Evolutionary conservation across 306 rosid species (phyloP).

Genomic region (Rosa multiflora): DNA sequence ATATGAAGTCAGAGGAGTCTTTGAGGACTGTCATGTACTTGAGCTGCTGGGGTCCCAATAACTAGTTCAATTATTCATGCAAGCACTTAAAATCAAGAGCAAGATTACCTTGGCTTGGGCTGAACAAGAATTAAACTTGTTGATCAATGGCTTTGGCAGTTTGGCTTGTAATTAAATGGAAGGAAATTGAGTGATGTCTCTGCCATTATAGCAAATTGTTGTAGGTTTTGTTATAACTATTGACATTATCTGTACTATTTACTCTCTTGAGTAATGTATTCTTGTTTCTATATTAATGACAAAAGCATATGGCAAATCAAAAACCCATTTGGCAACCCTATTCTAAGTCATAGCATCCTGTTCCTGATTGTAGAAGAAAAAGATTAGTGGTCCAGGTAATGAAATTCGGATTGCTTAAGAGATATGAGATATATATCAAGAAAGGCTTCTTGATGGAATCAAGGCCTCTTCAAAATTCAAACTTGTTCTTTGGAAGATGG

Average conservation of each 20-base stretch:
- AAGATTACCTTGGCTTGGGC: background rate
- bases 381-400: background rate
- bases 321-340: background rate
- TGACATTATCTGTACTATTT: background rate
- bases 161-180: background rate
- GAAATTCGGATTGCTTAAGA: background rate
- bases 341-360: background rate
- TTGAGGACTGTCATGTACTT: constrained; percentile 39
- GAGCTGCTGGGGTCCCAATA: constrained; percentile 44
- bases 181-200: background rate
- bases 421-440: background rate
- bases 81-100: background rate
- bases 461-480: background rate
- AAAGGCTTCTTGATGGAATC: background rate
- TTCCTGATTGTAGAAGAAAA: background rate
- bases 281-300: background rate
- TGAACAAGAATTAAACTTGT: background rate
- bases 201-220: background rate
- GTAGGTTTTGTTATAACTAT: background rate
- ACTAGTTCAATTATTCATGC: background rate
- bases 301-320: background rate
- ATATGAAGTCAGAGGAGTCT: constrained; percentile 31
- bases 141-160: background rate
- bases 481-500: background rate
- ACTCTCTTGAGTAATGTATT: background rate